These are phyloP conservation scores for Phytophthora brassicae DNA, from an alignment of 352 stramenopile genomes.

Conservation along the genomic window DNA sequence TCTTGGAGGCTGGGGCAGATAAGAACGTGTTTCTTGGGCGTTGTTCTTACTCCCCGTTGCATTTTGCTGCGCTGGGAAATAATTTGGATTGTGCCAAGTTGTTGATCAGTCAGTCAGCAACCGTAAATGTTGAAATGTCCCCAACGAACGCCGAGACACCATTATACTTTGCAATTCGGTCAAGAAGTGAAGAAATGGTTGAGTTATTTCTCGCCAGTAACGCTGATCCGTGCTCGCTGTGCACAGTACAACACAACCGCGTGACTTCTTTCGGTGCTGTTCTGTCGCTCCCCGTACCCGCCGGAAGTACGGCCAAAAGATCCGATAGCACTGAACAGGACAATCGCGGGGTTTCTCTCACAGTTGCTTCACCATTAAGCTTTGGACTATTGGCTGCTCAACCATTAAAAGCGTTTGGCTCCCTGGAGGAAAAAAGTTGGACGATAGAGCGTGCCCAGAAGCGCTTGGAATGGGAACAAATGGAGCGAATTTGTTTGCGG, in stretches of 20 bases:
- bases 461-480: constrained; percentile 39
- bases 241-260: constrained; percentile 37
- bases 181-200: constrained; percentile 47
- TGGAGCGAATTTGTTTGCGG: constrained; percentile 42
- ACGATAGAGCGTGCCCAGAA: constrained; percentile 22
- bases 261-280: constrained; percentile 43
- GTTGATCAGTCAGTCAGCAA: constrained; percentile 38
- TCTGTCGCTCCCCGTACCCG: constrained; percentile 3
- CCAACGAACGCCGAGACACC: constrained; percentile 44
- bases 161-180: constrained; percentile 65
- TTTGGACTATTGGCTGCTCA: constrained; percentile 48
- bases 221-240: constrained; percentile 42
- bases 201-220: constrained; percentile 45
- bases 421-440: constrained; percentile 19
- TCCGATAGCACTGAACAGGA: not conserved
- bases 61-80: constrained; percentile 54
- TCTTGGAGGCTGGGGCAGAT: constrained; percentile 51
- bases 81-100: constrained; percentile 44
- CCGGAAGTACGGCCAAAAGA: not conserved
- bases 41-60: constrained; percentile 55
- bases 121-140: constrained; percentile 42
- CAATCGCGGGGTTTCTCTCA: not conserved
- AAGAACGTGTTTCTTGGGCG: constrained; percentile 36
- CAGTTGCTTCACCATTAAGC: constrained; percentile 47
- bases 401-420: constrained; percentile 28